A percentile compares a stretch with the other conserved stretches of the same genome.
phyloP scores from a whole-genome alignment of 2,329 filamentous ascomycete species.

The Amphichorda felina region DNA sequence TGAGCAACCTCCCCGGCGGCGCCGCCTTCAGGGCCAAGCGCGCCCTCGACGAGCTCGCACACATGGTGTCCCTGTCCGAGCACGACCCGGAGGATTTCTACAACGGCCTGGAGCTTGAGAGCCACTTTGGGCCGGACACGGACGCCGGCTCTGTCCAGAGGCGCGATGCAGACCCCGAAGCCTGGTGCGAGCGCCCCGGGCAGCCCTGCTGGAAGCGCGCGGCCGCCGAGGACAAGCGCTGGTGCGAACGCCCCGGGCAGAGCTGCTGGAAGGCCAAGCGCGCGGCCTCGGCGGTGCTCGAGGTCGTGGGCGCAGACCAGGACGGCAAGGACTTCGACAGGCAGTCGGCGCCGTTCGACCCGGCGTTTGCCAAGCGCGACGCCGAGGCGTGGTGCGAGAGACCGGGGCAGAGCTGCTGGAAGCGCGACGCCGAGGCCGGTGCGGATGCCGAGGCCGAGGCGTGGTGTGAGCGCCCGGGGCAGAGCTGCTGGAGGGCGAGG shows the following conservation, averaged over 20 bases:
- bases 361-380: no score
- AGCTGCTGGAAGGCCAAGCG: constrained; percentile 26
- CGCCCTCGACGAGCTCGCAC: constrained; percentile 24
- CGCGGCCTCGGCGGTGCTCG: constrained; percentile 22
- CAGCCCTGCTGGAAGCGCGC: constrained; percentile 10
- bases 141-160: constrained; percentile 23
- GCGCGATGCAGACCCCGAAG: constrained; percentile 16
- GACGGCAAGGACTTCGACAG: no score
- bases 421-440: constrained; percentile 20
- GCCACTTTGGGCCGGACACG: constrained; percentile 12
- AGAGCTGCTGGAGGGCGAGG: constrained; percentile 25
- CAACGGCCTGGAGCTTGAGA: constrained; percentile 15
- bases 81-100: constrained; percentile 16
- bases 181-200: constrained; percentile 10
- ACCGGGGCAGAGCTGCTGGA: constrained; percentile 11
- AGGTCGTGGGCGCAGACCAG: no score
- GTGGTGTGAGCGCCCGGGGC: constrained; percentile 22
- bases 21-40: constrained; percentile 24
- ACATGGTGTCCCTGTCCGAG: constrained; percentile 18
- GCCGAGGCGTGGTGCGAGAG: constrained; percentile 10
- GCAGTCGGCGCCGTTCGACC: no score
- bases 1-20: constrained; percentile 20
- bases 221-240: constrained; percentile 11
- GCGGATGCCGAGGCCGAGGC: constrained; percentile 11
- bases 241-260: constrained; percentile 22